Evolutionary conservation across 139 green algal genomes (phyloP).

Genomic region (Picochlorum sp.): DNA sequence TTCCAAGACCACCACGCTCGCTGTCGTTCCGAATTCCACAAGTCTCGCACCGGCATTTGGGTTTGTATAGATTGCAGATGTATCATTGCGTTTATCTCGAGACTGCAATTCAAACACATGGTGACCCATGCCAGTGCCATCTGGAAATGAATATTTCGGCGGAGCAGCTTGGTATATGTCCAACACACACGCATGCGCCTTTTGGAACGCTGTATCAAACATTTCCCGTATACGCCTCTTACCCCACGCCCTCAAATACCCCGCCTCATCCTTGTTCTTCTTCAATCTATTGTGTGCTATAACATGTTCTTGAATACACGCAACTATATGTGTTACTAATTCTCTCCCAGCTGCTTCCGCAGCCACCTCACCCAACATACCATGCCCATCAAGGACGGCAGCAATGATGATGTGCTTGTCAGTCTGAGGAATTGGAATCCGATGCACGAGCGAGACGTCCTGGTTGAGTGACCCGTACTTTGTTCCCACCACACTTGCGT

Average conservation of each 20-base stretch:
- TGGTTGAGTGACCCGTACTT: slow-evolving; percentile 45
- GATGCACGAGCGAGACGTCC: slow-evolving; percentile 17
- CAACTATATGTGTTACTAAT: slow-evolving; percentile 9
- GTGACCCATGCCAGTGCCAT: background rate
- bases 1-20: slow-evolving; percentile 50
- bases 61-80: slow-evolving; percentile 5
- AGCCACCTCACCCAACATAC: slow-evolving; percentile 38
- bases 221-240: background rate
- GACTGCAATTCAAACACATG: background rate
- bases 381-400: slow-evolving; percentile 28
- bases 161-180: background rate
- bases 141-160: background rate
- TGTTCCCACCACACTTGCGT: background rate
- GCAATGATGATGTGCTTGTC: background rate
- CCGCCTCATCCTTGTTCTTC: background rate
- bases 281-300: background rate
- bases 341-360: slow-evolving; percentile 16
- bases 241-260: background rate
- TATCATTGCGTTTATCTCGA: background rate
- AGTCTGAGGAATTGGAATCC: background rate
- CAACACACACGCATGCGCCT: background rate
- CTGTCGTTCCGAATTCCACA: slow-evolving; percentile 59
- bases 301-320: background rate
- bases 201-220: slow-evolving; percentile 2
- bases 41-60: background rate